phyloP scores from a whole-genome alignment of 2,329 filamentous ascomycete genomes.

The Beauveria caledonica region DNA sequence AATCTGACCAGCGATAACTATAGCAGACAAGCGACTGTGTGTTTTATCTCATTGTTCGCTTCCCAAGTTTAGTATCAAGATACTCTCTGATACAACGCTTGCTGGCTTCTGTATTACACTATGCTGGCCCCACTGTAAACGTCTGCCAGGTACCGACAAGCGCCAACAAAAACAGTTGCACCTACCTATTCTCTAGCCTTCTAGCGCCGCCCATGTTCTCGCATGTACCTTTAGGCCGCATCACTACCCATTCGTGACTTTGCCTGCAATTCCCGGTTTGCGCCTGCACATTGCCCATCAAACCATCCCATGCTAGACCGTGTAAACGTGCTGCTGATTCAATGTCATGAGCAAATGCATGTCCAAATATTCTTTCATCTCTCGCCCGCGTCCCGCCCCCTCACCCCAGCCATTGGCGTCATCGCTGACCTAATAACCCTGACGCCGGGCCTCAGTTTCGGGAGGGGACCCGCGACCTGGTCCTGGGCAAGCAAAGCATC shows the following conservation, averaged over 20 bases:
- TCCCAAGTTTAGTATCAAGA: no score
- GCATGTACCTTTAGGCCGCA: constrained; percentile 1
- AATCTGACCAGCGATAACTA: no score
- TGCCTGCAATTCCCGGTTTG: neutral
- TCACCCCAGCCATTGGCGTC: constrained; percentile 24
- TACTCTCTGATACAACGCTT: no score
- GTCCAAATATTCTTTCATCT: neutral
- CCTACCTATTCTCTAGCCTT: neutral
- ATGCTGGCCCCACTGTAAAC: no score
- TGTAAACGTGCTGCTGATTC: neutral
- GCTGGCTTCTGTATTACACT: no score
- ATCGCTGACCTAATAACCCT: constrained; percentile 30
- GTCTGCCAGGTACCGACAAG: neutral
- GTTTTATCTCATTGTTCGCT: no score
- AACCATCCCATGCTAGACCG: neutral
- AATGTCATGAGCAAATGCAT: neutral
- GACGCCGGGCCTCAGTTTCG: constrained; percentile 16
- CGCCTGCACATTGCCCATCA: neutral
- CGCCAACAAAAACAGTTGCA: neutral
- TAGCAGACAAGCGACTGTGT: no score
- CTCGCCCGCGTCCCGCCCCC: neutral
- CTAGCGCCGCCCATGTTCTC: neutral
- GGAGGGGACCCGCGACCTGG: constrained; percentile 1
- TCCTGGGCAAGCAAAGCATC: neutral
- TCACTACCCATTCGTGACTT: neutral